Base-by-base conservation (phyloP, 1,284 basidiomycete species). In the Lignosus rhinocerotis region DNA sequence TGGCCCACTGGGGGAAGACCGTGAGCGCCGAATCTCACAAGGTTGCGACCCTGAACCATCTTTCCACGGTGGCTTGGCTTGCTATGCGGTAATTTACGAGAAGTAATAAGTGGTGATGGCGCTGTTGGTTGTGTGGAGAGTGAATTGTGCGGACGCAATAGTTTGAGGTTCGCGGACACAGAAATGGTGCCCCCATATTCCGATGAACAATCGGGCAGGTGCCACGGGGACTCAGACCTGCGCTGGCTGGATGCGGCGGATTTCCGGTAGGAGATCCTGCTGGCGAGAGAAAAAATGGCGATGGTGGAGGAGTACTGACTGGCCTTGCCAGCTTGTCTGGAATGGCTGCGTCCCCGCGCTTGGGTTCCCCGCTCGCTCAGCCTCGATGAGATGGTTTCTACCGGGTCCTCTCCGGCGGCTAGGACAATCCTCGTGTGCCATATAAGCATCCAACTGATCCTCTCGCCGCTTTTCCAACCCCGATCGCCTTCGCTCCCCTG, bases 361-460 rank as follows among this genome's bases (percentile, higher is more conserved):
- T 46, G 47, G 49, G 57, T 47, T 44, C 49, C 34, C 16, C 31
- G 32, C 31, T 36, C n/a, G n/a, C n/a, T 48, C 53, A 49, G 47
- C 44, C 33, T 38, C 31, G 46, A 47, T 43, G 43, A 33, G 30
- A 41, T 42, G 17, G 32, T 39, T 44, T 21, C 12, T 21, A 41
- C 25, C 42, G 31, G 41, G 17, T 41, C 49, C 32, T 38, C 52
- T 32, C 58, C 60, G 53, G 69, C 68, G 67, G 67, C 66, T 67
- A 67, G 56, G 51, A 34, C 56, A 44, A 58, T 46, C 51, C 38
- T 59, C 55, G 38, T 65, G 55, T 55, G 60, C 62, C 59, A 64
- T 69, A 71, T 70, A 70, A 69, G 64, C 65, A 64, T 62, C 59
- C 51, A 46, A 56, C 63, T 67, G 66, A 67, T 69, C 65, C 63